Conservation (phyloP, 2,329 filamentous ascomycete genomes). For the Kalmusia sp. region DNA sequence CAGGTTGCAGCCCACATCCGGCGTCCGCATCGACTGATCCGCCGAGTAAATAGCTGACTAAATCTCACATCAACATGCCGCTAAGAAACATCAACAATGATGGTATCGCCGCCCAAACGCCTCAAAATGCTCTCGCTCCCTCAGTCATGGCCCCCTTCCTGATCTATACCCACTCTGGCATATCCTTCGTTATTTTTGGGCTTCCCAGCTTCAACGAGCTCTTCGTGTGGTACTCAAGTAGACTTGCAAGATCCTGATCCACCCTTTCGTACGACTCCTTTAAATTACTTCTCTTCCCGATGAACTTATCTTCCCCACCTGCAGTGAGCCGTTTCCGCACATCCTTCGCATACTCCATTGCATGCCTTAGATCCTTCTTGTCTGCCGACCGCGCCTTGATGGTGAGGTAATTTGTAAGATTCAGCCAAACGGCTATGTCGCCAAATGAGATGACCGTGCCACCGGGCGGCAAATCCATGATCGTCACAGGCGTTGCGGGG, state of each 20-base stretch:
- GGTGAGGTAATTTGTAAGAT: constrained; percentile 26
- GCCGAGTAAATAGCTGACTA: no score
- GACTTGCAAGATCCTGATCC: constrained; percentile 15
- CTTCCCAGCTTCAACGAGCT: constrained; percentile 27
- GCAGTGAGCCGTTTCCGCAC: constrained; percentile 25
- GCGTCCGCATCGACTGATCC: no score
- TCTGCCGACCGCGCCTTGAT: constrained; percentile 28
- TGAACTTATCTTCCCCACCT: constrained; percentile 25
- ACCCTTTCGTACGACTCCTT: constrained; percentile 21
- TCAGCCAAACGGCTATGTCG: constrained; percentile 33
- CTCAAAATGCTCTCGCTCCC: constrained; percentile 1
- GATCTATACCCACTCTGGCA: constrained; percentile 24
- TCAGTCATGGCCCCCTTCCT: neutral
- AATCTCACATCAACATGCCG: no score
- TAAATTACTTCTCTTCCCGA: constrained; percentile 24
- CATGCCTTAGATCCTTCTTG: constrained; percentile 27
- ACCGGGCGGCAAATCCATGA: constrained; percentile 10
- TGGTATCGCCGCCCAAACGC: constrained; percentile 8
- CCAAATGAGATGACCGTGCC: constrained; percentile 18
- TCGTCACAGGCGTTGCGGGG: constrained; percentile 1
- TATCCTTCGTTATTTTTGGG: constrained; percentile 23
- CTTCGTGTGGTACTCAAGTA: constrained; percentile 35
- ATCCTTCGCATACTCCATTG: constrained; percentile 29
- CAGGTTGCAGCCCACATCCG: no score
- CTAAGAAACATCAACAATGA: neutral